A percentile compares a stretch with the other conserved stretches of the same genome.
Conservation (phyloP, 257 asterid species). For the Solanum clarkiae region DNA sequence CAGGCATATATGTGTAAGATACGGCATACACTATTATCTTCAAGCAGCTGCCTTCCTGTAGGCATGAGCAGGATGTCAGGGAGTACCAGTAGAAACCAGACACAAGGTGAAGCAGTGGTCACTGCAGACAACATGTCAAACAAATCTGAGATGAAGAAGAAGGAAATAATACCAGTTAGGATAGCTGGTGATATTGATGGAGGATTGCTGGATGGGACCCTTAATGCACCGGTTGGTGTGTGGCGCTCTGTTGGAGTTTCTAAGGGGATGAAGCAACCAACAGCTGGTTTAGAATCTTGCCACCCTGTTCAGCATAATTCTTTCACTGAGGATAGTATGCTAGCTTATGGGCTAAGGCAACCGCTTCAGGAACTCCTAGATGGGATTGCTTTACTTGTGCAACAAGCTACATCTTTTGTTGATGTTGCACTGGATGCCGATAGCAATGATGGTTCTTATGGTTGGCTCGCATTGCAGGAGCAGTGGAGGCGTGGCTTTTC, state of each 20-base stretch:
- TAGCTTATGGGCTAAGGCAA: conserved; percentile 80
- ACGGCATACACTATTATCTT: conserved; percentile 60
- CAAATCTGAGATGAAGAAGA: conserved; percentile 73
- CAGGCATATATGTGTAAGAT: conserved; percentile 94
- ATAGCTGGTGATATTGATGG: conserved; percentile 94
- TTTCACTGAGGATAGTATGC: conserved; percentile 83
- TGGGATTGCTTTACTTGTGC: conserved; percentile 86
- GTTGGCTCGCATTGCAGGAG: conserved; percentile 98
- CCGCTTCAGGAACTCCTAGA: conserved; percentile 98
- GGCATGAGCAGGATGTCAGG: conserved; percentile 55
- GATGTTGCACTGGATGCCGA: conserved; percentile 94
- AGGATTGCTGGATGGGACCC: conserved; percentile 66
- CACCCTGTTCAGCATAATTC: conserved; percentile 61
- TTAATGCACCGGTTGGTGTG: conserved; percentile 88
- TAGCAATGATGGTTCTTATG: conserved; percentile 91
- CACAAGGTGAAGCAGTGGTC: conserved; percentile 52
- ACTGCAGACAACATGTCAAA: conserved; percentile 44
- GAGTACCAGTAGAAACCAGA: conserved; percentile 36
- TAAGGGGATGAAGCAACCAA: conserved; percentile 49
- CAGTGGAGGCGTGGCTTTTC: conserved; percentile 97
- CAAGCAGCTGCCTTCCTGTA: conserved; percentile 30
- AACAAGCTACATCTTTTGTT: conserved; percentile 97
- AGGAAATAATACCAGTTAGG: conserved; percentile 72
- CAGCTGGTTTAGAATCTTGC: conserved; percentile 57
- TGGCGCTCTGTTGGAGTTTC: conserved; percentile 88